These are phyloP conservation scores for Sporothrix dimorphospora DNA, from an alignment of 2,329 filamentous ascomycete genomes.

Conservation along the genomic window DNA sequence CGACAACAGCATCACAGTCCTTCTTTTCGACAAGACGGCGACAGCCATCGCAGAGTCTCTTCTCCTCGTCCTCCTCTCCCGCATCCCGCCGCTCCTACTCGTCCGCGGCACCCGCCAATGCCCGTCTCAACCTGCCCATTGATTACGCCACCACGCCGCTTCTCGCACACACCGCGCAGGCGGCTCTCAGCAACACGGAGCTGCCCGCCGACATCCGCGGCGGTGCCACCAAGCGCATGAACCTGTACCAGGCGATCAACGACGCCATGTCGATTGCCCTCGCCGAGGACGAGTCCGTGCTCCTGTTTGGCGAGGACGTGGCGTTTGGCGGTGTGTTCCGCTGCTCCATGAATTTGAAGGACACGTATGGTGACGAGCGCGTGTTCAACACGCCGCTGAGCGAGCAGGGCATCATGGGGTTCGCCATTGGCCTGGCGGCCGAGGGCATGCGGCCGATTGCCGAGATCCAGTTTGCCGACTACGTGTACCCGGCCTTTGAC, in stretches of 20 bases:
- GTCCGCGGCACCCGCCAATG: conserved; percentile 58
- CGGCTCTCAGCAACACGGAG: conserved; percentile 71
- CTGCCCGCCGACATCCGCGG: conserved; percentile 67
- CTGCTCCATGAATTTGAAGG: conserved; percentile 87
- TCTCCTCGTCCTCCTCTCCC: background rate
- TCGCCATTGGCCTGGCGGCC: conserved; percentile 85
- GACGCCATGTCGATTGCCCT: conserved; percentile 83
- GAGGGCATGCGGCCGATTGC: conserved; percentile 92
- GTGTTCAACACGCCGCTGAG: conserved; percentile 96
- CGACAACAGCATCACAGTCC: background rate
- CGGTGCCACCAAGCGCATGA: conserved; percentile 77
- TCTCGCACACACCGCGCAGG: conserved; percentile 76
- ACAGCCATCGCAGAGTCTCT: background rate
- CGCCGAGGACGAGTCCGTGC: conserved; percentile 78
- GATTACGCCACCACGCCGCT: conserved; percentile 84
- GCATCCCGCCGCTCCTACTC: conserved; percentile 47
- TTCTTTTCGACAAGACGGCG: conserved; percentile 15
- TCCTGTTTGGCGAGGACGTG: conserved; percentile 96
- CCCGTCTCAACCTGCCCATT: conserved; percentile 78
- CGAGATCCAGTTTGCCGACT: conserved; percentile 95
- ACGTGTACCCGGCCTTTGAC: conserved; percentile 90
- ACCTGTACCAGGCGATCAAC: conserved; percentile 93
- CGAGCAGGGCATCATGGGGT: conserved; percentile 93
- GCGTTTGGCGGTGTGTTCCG: conserved; percentile 96
- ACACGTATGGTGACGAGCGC: conserved; percentile 82